These are phyloP conservation scores for Colletotrichum echinochloae DNA, from an alignment of 2,329 filamentous ascomycete genomes.

Conservation along the genomic window DNA sequence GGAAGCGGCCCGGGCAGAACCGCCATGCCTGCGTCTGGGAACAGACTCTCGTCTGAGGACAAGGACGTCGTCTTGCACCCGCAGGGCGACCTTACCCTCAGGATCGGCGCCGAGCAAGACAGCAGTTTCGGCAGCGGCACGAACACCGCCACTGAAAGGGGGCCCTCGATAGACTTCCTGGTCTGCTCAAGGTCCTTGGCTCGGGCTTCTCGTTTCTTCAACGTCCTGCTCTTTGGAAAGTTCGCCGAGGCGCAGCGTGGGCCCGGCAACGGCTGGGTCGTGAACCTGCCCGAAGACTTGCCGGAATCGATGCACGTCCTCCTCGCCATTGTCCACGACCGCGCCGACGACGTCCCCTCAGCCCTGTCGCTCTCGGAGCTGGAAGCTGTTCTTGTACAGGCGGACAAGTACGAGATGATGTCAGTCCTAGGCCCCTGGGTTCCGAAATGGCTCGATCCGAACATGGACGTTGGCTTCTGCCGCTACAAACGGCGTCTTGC, in stretches of 20 bases:
- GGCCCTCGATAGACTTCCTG: neutral
- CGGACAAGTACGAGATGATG: constrained; percentile 8
- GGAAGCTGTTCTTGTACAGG: neutral
- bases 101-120: neutral
- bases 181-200: neutral
- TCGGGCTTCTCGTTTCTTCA: neutral
- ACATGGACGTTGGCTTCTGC: neutral
- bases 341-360: neutral
- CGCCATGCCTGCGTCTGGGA: too few relatives aligned
- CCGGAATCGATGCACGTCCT: neutral
- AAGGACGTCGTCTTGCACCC: neutral
- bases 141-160: neutral
- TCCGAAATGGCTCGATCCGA: neutral
- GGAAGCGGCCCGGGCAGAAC: too few relatives aligned
- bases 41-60: too few relatives aligned
- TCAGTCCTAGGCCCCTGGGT: neutral
- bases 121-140: neutral
- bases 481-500: neutral
- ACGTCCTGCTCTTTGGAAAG: neutral
- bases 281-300: neutral
- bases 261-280: neutral
- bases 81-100: neutral
- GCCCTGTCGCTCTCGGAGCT: neutral
- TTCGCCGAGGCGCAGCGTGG: neutral
- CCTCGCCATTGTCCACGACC: neutral